These are phyloP conservation scores for Aphanomyces stellatus DNA, from an alignment of 352 stramenopile genomes.

Conservation along the genomic window DNA sequence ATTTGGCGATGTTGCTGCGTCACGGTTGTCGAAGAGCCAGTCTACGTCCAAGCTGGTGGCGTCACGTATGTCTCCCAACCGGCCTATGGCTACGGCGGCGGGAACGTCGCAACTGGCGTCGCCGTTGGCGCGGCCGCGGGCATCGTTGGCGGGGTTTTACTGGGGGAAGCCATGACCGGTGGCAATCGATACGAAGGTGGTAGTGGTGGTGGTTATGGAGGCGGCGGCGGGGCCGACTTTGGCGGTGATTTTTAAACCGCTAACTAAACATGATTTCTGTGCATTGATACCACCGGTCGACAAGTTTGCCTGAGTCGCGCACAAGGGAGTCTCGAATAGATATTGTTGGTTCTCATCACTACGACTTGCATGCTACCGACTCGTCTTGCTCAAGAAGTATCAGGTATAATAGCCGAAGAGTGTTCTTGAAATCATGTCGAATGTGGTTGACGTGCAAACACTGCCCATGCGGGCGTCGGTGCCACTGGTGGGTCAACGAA, in stretches of 20 bases:
- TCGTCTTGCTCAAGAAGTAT: too few species aligned
- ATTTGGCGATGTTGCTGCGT: constrained; percentile 8
- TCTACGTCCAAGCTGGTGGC: not conserved
- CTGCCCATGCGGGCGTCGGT: not conserved
- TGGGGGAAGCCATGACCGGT: constrained; percentile 13
- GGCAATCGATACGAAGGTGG: not conserved
- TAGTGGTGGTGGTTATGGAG: not conserved
- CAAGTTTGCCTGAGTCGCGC: too few species aligned
- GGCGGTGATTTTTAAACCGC: constrained; percentile 19
- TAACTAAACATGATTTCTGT: too few species aligned
- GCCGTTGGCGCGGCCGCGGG: constrained; percentile 11
- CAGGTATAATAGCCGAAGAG: too few species aligned
- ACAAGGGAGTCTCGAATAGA: too few species aligned
- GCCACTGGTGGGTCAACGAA: not conserved
- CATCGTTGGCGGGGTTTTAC: constrained; percentile 5
- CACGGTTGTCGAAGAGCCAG: not conserved
- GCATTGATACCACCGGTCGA: too few species aligned
- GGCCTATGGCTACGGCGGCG: not conserved
- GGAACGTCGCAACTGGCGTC: constrained; percentile 7
- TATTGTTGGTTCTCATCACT: too few species aligned
- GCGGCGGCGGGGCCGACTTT: constrained; percentile 11
- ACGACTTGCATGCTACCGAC: too few species aligned
- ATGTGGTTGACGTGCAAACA: too few species aligned
- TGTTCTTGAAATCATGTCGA: too few species aligned
- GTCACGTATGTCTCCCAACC: not conserved